Evolutionary conservation across 2,329 filamentous ascomycete genomes (phyloP).

Genomic region (Chalaropsis ovoidea): DNA sequence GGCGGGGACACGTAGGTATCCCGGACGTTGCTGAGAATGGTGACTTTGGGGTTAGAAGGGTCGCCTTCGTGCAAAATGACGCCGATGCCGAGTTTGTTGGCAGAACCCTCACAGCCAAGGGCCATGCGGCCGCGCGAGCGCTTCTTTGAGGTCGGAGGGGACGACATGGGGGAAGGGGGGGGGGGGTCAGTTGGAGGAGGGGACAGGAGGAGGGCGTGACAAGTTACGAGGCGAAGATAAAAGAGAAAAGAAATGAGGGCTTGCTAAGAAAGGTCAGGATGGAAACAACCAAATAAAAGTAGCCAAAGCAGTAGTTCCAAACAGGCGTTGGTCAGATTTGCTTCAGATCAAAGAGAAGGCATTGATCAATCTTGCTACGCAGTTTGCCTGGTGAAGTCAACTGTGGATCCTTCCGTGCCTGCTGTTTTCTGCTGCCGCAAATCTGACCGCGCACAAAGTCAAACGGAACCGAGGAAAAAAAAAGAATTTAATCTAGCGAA

Average conservation of each 20-base stretch:
- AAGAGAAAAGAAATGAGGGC: no score
- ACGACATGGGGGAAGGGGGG: not conserved
- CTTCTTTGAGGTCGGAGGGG: constrained; percentile 28
- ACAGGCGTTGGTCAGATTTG: not conserved
- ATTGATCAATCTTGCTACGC: not conserved
- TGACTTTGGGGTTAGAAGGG: constrained; percentile 42
- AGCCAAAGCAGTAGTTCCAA: no score
- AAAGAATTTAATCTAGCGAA: not conserved
- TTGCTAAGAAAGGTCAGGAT: no score
- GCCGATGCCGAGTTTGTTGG: constrained; percentile 94
- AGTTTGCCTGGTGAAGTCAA: constrained; percentile 16
- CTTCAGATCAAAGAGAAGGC: not conserved
- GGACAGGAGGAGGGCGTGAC: not conserved
- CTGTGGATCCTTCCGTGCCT: constrained; percentile 19
- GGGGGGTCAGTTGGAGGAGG: not conserved
- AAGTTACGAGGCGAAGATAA: no score
- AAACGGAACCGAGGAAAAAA: not conserved
- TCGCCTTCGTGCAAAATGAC: constrained; percentile 66
- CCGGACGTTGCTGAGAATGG: constrained; percentile 81
- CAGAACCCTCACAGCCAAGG: constrained; percentile 71
- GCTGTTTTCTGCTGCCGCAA: constrained; percentile 15
- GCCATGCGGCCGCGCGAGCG: constrained; percentile 38
- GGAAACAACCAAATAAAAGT: no score
- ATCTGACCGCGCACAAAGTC: not conserved
- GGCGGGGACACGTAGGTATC: constrained; percentile 89